phyloP scores from a whole-genome alignment of 305 asterid genomes.

The Fraxinus nigra region DNA sequence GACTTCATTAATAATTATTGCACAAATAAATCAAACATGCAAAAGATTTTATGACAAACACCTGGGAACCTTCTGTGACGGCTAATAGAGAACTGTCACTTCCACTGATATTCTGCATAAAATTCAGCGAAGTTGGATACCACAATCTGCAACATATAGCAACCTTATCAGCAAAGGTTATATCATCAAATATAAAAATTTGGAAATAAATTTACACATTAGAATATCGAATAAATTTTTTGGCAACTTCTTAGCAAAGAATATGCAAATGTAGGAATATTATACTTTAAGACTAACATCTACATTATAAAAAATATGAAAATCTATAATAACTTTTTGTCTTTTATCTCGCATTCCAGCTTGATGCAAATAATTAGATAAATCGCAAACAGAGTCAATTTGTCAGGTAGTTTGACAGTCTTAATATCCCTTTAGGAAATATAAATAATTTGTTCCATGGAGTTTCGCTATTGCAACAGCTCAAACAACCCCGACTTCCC shows the following conservation, averaged over 20 bases:
- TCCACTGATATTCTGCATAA: conserved; percentile 52
- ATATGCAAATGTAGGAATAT: neutral
- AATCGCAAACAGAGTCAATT: neutral
- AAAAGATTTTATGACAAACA: conserved; percentile 20
- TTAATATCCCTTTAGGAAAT: neutral
- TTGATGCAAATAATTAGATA: neutral
- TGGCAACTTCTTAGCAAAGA: neutral
- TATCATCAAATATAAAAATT: neutral
- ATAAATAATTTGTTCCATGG: neutral
- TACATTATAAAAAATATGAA: neutral
- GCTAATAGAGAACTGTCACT: conserved; percentile 61
- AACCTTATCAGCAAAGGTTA: conserved; percentile 17
- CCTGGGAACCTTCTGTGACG: conserved; percentile 94
- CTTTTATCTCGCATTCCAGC: neutral
- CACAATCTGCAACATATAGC: conserved; percentile 56
- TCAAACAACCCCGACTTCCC: neutral
- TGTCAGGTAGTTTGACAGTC: neutral
- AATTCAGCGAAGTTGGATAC: conserved; percentile 70
- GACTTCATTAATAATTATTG: neutral
- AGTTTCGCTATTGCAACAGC: neutral
- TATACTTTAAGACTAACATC: neutral
- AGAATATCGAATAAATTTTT: neutral
- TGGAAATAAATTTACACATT: conserved; percentile 1
- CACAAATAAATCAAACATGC: conserved; percentile 12
- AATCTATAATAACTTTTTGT: neutral